Conservation (phyloP, 495 filamentous ascomycete species). For the Immersiella caudata region DNA sequence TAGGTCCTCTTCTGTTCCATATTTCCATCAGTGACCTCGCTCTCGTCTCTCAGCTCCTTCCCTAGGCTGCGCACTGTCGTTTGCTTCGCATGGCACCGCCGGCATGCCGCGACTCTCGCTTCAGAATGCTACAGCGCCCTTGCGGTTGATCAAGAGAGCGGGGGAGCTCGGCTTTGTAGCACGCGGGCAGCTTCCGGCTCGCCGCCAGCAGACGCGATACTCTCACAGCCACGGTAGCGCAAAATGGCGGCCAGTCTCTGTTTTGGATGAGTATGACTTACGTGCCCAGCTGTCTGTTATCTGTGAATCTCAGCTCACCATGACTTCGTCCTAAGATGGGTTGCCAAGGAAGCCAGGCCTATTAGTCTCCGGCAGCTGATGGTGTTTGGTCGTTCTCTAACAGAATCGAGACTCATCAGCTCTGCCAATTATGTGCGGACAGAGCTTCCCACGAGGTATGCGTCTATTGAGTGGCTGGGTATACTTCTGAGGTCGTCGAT, state of each 20-base stretch:
- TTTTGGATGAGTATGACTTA: conserved; percentile 79
- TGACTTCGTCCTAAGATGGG: conserved; percentile 65
- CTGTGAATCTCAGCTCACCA: conserved; percentile 23
- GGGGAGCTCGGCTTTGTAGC: conserved; percentile 25
- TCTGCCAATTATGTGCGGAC: conserved; percentile 97
- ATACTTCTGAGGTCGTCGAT: background rate
- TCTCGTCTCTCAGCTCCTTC: background rate
- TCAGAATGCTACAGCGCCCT: conserved; percentile 46
- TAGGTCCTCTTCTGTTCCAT: background rate
- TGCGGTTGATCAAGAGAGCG: conserved; percentile 39
- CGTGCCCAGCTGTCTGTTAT: background rate
- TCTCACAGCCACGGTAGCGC: conserved; percentile 41
- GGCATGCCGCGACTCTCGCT: conserved; percentile 51
- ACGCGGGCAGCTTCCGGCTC: conserved; percentile 18
- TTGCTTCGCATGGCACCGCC: conserved; percentile 47
- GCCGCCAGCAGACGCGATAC: conserved; percentile 19
- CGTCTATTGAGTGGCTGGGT: conserved; percentile 5
- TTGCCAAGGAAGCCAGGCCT: conserved; percentile 77
- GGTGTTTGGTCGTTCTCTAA: conserved; percentile 88
- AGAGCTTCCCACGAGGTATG: conserved; percentile 85
- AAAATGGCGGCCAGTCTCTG: conserved; percentile 77
- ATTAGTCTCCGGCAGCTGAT: conserved; percentile 91
- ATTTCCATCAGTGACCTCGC: background rate
- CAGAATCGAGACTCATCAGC: conserved; percentile 83
- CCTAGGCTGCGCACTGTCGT: background rate